These are phyloP conservation scores for Syzygium syzygioides DNA, from an alignment of 441 rosid species.

Conservation along the genomic window DNA sequence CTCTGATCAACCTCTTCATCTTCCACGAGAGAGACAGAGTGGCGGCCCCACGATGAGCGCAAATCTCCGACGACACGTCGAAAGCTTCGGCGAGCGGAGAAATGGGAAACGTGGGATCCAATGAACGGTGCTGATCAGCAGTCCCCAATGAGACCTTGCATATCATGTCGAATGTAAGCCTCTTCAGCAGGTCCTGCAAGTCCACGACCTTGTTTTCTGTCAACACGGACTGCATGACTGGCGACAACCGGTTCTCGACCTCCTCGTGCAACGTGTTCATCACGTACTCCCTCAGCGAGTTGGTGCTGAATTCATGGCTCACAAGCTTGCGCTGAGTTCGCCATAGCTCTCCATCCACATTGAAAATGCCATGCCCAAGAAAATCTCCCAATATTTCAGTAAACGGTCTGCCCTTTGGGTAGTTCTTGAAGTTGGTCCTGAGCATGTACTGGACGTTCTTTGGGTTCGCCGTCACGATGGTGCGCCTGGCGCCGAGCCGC, in stretches of 20 bases:
- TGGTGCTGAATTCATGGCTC: constrained; percentile 36
- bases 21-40: constrained; percentile 68
- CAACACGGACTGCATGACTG: constrained; percentile 23
- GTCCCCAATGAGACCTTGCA: constrained; percentile 50
- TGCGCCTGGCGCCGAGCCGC: background rate
- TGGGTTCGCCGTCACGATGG: background rate
- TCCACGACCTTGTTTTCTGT: constrained; percentile 21
- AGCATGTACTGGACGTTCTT: background rate
- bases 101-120: constrained; percentile 27
- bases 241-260: constrained; percentile 28
- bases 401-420: background rate
- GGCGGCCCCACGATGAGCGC: constrained; percentile 57
- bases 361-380: background rate
- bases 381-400: background rate
- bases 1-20: constrained; percentile 45
- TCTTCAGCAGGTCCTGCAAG: constrained; percentile 45
- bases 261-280: constrained; percentile 28
- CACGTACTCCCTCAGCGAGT: constrained; percentile 29
- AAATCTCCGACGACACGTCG: constrained; percentile 52
- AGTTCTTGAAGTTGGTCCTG: background rate
- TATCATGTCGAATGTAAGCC: constrained; percentile 37
- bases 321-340: constrained; percentile 10
- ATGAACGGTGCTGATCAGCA: constrained; percentile 15
- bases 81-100: constrained; percentile 47
- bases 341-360: constrained; percentile 12